These are phyloP conservation scores for Helenozyma baotianmanensis DNA, from an alignment of 805 yeast genomes.

Conservation along the genomic window DNA sequence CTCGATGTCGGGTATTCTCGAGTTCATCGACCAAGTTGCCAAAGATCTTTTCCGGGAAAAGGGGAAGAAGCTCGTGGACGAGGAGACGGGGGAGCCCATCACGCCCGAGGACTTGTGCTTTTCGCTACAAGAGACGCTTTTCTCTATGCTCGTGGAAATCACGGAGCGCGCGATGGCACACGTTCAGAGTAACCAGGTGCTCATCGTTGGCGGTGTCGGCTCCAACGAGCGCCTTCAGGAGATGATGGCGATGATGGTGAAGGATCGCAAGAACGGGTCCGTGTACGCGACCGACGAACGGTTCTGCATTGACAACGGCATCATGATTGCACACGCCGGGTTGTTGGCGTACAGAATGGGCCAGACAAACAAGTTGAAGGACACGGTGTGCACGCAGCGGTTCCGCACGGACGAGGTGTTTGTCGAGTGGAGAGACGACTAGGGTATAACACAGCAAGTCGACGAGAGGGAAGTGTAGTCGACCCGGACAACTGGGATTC, in stretches of 20 bases:
- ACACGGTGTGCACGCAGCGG: slow-evolving; percentile 87
- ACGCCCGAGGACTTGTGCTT: slow-evolving; percentile 87
- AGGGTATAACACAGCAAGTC: slow-evolving; percentile 1
- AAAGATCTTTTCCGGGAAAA: slow-evolving; percentile 54
- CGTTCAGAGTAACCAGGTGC: slow-evolving; percentile 80
- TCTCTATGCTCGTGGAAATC: slow-evolving; percentile 95
- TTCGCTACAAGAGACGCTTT: slow-evolving; percentile 86
- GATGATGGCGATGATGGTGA: slow-evolving; percentile 96
- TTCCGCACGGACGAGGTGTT: slow-evolving; percentile 93
- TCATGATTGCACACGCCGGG: slow-evolving; percentile 99
- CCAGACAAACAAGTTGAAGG: slow-evolving; percentile 49
- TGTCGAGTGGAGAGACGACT: slow-evolving; percentile 81
- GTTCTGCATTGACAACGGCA: slow-evolving; percentile 96
- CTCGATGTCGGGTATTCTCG: slow-evolving; percentile 93
- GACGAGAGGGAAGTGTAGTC: slow-evolving; percentile 4
- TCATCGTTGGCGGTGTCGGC: slow-evolving; percentile 98
- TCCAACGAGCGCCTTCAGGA: slow-evolving; percentile 86
- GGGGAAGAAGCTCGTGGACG: slow-evolving; percentile 35
- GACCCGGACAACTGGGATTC: slow-evolving; percentile 7
- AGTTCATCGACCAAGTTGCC: slow-evolving; percentile 76
- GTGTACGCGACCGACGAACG: slow-evolving; percentile 94
- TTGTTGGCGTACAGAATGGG: slow-evolving; percentile 82
- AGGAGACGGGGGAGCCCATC: slow-evolving; percentile 46
- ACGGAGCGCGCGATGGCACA: slow-evolving; percentile 99
- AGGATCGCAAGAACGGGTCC: slow-evolving; percentile 76